A percentile compares a stretch with the other conserved stretches of the same genome.
Conservation (phyloP, 495 filamentous ascomycete genomes). For the Aspergillus cavernicola region DNA sequence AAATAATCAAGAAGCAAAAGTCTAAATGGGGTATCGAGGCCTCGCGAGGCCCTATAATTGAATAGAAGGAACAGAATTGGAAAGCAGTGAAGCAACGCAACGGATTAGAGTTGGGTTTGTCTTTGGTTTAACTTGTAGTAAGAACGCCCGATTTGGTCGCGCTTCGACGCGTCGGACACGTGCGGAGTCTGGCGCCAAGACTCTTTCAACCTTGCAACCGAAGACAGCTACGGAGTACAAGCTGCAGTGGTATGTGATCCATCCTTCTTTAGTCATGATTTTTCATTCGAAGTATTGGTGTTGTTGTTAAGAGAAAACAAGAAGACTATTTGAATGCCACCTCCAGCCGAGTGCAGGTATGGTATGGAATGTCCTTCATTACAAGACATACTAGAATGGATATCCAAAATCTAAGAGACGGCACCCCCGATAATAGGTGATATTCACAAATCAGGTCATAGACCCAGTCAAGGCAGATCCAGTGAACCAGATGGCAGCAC, state of each 20-base stretch:
- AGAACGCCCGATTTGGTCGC: constrained; percentile 15
- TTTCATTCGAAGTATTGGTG: background rate
- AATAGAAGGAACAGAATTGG: background rate
- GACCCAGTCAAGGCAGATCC: constrained; percentile 46
- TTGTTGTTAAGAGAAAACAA: background rate
- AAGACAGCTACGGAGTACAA: background rate
- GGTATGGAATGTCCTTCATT: background rate
- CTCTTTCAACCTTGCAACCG: background rate
- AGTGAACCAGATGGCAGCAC: constrained; percentile 62
- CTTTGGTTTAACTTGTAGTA: constrained; percentile 7
- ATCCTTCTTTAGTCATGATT: background rate
- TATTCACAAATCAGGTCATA: constrained; percentile 16
- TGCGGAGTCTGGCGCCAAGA: constrained; percentile 15
- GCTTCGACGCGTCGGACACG: constrained; percentile 16
- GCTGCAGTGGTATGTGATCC: constrained; percentile 7
- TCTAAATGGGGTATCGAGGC: background rate
- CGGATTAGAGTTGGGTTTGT: background rate
- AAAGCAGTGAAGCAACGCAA: no score
- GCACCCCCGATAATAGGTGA: background rate
- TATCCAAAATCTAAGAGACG: background rate
- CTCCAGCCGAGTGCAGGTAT: background rate
- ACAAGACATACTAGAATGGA: background rate
- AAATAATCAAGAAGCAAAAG: constrained; percentile 1
- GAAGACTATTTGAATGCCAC: background rate
- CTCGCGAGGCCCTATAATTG: constrained; percentile 10